Conservation (phyloP, 306 rosid genomes). For the Glycyrrhiza uralensis region DNA sequence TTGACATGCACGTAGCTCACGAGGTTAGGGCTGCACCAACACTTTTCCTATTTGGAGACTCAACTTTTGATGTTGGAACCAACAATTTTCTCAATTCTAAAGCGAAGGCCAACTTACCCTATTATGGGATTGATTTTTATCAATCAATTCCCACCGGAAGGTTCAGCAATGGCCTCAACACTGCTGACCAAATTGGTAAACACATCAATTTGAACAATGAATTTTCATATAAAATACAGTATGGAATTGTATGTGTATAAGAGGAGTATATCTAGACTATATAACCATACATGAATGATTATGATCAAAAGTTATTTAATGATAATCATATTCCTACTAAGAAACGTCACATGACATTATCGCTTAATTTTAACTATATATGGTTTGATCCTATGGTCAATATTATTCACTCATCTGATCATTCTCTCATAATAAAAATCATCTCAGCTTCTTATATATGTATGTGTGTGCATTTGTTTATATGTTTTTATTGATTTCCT, state of each 20-base stretch:
- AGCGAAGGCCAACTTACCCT: slow-evolving; percentile 41
- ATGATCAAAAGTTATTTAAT: too few relatives aligned
- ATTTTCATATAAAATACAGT: background rate
- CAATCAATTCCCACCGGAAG: slow-evolving; percentile 46
- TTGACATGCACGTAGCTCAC: slow-evolving; percentile 21
- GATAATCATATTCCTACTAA: too few relatives aligned
- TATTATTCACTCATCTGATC: too few relatives aligned
- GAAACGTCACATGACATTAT: too few relatives aligned
- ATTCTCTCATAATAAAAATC: too few relatives aligned
- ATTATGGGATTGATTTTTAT: slow-evolving; percentile 49
- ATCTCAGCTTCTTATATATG: too few relatives aligned
- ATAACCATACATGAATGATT: too few relatives aligned
- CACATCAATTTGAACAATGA: background rate
- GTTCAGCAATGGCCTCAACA: slow-evolving; percentile 59
- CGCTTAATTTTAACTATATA: too few relatives aligned
- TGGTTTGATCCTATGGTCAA: too few relatives aligned
- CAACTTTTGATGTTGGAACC: slow-evolving; percentile 56
- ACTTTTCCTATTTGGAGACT: slow-evolving; percentile 60
- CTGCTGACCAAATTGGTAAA: slow-evolving; percentile 53
- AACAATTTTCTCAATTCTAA: slow-evolving; percentile 25
- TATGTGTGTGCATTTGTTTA: too few relatives aligned
- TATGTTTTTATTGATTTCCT: background rate
- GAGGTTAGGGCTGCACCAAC: background rate
- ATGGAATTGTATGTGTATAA: background rate
- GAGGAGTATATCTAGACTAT: too few relatives aligned